Conservation (phyloP, 495 filamentous ascomycete genomes). For the Penicillium argentinense region DNA sequence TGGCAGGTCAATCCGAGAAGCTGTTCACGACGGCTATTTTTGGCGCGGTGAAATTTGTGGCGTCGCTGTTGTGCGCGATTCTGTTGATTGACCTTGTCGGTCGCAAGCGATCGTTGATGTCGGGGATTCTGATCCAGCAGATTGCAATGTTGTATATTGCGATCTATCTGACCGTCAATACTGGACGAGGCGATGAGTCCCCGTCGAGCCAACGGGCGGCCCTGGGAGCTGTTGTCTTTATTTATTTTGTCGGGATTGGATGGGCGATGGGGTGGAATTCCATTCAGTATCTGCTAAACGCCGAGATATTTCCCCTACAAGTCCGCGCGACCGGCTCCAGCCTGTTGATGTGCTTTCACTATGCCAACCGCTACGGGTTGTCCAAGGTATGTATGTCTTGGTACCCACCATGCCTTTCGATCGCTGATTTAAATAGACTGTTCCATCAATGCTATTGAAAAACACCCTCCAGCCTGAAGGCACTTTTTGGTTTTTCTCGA, state of each 20-base stretch:
- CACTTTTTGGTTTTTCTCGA: conserved; percentile 64
- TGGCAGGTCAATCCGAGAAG: conserved; percentile 55
- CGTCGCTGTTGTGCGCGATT: conserved; percentile 57
- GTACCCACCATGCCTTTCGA: not conserved
- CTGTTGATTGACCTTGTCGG: conserved; percentile 66
- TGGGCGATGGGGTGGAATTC: conserved; percentile 69
- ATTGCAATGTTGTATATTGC: conserved; percentile 62
- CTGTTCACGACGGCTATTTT: conserved; percentile 64
- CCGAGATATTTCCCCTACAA: conserved; percentile 61
- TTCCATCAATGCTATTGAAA: conserved; percentile 45
- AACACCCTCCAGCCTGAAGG: conserved; percentile 29
- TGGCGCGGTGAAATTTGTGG: conserved; percentile 61
- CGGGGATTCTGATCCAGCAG: conserved; percentile 56
- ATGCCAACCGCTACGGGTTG: conserved; percentile 59
- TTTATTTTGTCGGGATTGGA: conserved; percentile 56
- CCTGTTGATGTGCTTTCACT: conserved; percentile 49
- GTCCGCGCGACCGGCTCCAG: conserved; percentile 23
- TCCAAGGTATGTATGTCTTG: conserved; percentile 24
- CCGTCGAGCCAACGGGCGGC: conserved; percentile 19
- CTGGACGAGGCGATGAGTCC: not conserved
- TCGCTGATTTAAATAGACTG: conserved; percentile 19
- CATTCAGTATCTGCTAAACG: conserved; percentile 67
- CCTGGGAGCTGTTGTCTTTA: conserved; percentile 53
- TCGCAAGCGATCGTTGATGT: conserved; percentile 55
- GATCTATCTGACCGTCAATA: conserved; percentile 50